A percentile compares a stretch with the other conserved stretches of the same genome.
phyloP scores from a whole-genome alignment of 75 land plant species.

The Adiantum capillusveneris region DNA sequence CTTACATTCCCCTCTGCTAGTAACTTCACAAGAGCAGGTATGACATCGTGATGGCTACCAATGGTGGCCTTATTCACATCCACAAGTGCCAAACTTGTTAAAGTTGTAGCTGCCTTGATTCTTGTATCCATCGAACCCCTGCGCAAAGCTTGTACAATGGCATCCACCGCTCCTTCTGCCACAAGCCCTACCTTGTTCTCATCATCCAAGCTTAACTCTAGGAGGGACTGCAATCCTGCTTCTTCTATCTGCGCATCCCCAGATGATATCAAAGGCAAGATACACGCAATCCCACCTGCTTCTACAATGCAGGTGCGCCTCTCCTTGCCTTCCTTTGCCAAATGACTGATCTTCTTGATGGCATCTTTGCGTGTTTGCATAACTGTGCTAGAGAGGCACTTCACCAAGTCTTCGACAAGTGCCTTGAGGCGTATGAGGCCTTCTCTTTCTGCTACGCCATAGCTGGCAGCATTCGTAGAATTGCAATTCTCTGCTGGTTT shows the following conservation, averaged over 20 bases:
- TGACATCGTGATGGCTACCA: constrained; percentile 50
- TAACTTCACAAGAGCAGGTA: constrained; percentile 43
- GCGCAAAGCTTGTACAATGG: constrained; percentile 34
- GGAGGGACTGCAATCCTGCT: constrained; percentile 33
- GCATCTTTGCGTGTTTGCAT: constrained; percentile 14
- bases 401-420: neutral
- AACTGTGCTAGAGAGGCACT: neutral
- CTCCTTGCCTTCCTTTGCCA: constrained; percentile 38
- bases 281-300: constrained; percentile 45
- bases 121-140: constrained; percentile 29
- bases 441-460: neutral
- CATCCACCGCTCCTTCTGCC: constrained; percentile 66
- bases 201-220: constrained; percentile 60
- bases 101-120: constrained; percentile 65
- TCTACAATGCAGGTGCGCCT: constrained; percentile 42
- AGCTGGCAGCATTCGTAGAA: constrained; percentile 12
- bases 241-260: constrained; percentile 31
- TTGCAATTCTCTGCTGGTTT: constrained; percentile 12
- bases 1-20: constrained; percentile 44
- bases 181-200: constrained; percentile 82
- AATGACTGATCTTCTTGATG: constrained; percentile 14
- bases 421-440: neutral
- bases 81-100: constrained; percentile 74
- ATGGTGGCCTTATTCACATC: constrained; percentile 77
- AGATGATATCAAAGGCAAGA: constrained; percentile 29